Evolutionary conservation across 768 basidiomycete genomes (phyloP).

Genomic region (Leccinum fibrillosum): DNA sequence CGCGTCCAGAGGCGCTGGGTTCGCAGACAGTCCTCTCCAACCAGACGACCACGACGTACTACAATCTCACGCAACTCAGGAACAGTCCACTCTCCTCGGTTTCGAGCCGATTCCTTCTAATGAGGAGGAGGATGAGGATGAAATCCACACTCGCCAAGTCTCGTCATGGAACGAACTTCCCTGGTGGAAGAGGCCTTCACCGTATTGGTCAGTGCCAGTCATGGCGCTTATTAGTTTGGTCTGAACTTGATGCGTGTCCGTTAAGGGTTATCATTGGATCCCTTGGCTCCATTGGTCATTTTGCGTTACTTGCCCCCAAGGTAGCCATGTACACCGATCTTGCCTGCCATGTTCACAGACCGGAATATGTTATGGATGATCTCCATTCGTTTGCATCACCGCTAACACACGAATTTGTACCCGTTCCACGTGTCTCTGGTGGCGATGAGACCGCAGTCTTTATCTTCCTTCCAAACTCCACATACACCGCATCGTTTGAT

Average conservation of each 20-base stretch:
- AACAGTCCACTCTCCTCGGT: conserved; percentile 35
- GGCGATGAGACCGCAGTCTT: neutral
- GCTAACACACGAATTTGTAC: neutral
- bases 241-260: neutral
- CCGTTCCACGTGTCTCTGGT: neutral
- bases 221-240: neutral
- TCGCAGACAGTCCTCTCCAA: conserved; percentile 34
- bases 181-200: conserved; percentile 76
- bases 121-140: conserved; percentile 21
- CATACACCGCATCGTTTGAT: neutral
- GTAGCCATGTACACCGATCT: conserved; percentile 74
- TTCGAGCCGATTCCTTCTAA: conserved; percentile 5
- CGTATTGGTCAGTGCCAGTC: conserved; percentile 55
- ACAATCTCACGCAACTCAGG: conserved; percentile 39
- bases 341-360: conserved; percentile 64
- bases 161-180: conserved; percentile 38
- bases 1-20: conserved; percentile 1
- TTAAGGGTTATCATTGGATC: conserved; percentile 61
- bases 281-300: conserved; percentile 50
- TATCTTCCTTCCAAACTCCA: conserved; percentile 3
- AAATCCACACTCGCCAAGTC: conserved; percentile 29
- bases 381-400: neutral
- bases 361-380: conserved; percentile 39
- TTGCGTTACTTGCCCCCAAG: conserved; percentile 62
- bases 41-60: conserved; percentile 41